Evolutionary conservation across 2,329 filamentous ascomycete species (phyloP).

Genomic region (Aureobasidium sp.): DNA sequence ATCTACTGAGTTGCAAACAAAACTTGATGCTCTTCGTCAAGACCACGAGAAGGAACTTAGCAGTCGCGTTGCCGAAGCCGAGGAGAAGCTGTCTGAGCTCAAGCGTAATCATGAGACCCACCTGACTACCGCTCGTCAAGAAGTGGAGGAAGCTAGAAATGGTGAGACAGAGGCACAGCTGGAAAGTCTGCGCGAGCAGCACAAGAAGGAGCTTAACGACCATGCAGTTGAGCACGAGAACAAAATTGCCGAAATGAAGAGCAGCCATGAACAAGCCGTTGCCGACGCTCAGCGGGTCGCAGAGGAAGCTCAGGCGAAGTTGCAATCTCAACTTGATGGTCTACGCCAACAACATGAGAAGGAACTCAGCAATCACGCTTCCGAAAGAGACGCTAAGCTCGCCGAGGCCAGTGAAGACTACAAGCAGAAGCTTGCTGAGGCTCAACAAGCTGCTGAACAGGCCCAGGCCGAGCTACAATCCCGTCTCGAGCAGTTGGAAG

Average conservation of each 20-base stretch:
- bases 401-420: background rate
- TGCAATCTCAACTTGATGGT: background rate
- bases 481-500: background rate
- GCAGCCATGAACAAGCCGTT: background rate
- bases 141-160: background rate
- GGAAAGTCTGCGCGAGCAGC: background rate
- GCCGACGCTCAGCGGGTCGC: background rate
- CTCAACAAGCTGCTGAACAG: background rate
- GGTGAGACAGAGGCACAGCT: background rate
- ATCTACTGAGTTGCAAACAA: background rate
- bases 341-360: background rate
- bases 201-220: background rate
- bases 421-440: background rate
- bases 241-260: background rate
- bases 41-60: background rate
- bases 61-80: background rate
- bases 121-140: background rate
- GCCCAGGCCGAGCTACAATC: constrained; percentile 1
- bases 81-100: background rate
- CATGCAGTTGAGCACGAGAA: background rate
- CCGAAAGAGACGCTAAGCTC: background rate
- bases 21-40: background rate
- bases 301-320: background rate
- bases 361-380: background rate
- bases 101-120: background rate